These are phyloP conservation scores for Flammula alnicola DNA, from an alignment of 1,284 basidiomycete genomes.

Conservation along the genomic window DNA sequence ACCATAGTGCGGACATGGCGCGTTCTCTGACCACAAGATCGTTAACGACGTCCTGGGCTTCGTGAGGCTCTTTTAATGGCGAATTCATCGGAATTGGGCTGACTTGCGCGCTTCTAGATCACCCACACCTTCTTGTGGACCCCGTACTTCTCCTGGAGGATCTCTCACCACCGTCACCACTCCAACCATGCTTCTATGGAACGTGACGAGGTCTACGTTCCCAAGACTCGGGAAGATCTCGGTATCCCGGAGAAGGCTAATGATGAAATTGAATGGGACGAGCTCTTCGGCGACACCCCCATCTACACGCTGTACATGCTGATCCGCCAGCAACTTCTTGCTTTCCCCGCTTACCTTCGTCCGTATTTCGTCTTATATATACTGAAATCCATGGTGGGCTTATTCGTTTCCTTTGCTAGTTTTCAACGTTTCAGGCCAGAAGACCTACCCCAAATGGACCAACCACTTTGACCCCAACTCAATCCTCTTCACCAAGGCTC, in stretches of 20 bases:
- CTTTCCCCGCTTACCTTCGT: conserved; percentile 75
- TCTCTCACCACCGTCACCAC: conserved; percentile 59
- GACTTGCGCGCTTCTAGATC: conserved; percentile 30
- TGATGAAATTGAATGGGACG: conserved; percentile 52
- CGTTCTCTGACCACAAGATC: conserved; percentile 38
- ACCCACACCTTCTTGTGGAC: conserved; percentile 55
- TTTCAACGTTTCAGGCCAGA: conserved; percentile 68
- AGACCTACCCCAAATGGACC: conserved; percentile 68
- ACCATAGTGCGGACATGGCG: conserved; percentile 35
- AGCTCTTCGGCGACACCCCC: conserved; percentile 62
- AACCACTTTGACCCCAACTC: conserved; percentile 65
- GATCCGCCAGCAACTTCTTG: conserved; percentile 69
- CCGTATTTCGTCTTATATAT: too few relatives aligned
- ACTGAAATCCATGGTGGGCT: too few relatives aligned
- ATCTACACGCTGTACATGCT: conserved; percentile 60
- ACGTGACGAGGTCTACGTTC: conserved; percentile 65
- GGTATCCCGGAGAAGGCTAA: conserved; percentile 43
- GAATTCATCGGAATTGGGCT: conserved; percentile 10
- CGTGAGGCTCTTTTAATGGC: conserved; percentile 32
- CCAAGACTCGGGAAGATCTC: conserved; percentile 57
- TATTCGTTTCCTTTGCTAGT: conserved; percentile 35
- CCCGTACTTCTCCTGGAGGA: conserved; percentile 60
- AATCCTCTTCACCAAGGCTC: conserved; percentile 54
- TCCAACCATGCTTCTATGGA: conserved; percentile 60
- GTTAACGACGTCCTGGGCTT: conserved; percentile 45